Evolutionary conservation across 2,329 filamentous ascomycete species (phyloP).

Genomic region (Calonectria honghensis): DNA sequence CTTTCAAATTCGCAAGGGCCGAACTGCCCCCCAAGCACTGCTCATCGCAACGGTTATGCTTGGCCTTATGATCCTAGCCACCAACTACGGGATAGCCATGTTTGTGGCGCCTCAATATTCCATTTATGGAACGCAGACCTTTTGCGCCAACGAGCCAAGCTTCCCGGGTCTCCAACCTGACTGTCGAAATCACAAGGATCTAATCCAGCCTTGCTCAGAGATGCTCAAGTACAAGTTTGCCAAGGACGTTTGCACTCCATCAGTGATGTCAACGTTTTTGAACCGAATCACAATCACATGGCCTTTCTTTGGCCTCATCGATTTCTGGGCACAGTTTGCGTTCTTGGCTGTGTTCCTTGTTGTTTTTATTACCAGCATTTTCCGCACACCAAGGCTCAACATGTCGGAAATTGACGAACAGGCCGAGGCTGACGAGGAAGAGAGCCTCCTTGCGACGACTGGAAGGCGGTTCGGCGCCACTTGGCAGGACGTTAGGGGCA

Average conservation of each 20-base stretch:
- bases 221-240: slow-evolving; percentile 81
- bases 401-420: slow-evolving; percentile 89
- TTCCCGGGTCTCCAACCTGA: slow-evolving; percentile 81
- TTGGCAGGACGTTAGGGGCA: slow-evolving; percentile 90
- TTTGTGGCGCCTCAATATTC: slow-evolving; percentile 97
- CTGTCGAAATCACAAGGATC: slow-evolving; percentile 81
- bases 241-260: slow-evolving; percentile 90
- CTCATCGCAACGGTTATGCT: slow-evolving; percentile 94
- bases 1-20: slow-evolving; percentile 91
- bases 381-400: slow-evolving; percentile 87
- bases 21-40: slow-evolving; percentile 93
- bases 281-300: slow-evolving; percentile 95
- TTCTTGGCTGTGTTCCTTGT: slow-evolving; percentile 91
- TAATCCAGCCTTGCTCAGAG: slow-evolving; percentile 90
- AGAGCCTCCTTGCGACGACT: slow-evolving; percentile 90
- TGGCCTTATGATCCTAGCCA: slow-evolving; percentile 89
- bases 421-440: slow-evolving; percentile 93
- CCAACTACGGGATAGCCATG: slow-evolving; percentile 95
- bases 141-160: slow-evolving; percentile 84
- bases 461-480: slow-evolving; percentile 88
- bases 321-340: slow-evolving; percentile 97
- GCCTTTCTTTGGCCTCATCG: slow-evolving; percentile 93
- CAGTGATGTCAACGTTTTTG: slow-evolving; percentile 92
- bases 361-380: slow-evolving; percentile 85
- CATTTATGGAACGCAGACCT: slow-evolving; percentile 95